Percentiles rank a stretch among this genome's conserved stretches.
These are phyloP conservation scores for Trichosporon faecale DNA, from an alignment of 1,284 basidiomycete genomes.

Conservation along the genomic window DNA sequence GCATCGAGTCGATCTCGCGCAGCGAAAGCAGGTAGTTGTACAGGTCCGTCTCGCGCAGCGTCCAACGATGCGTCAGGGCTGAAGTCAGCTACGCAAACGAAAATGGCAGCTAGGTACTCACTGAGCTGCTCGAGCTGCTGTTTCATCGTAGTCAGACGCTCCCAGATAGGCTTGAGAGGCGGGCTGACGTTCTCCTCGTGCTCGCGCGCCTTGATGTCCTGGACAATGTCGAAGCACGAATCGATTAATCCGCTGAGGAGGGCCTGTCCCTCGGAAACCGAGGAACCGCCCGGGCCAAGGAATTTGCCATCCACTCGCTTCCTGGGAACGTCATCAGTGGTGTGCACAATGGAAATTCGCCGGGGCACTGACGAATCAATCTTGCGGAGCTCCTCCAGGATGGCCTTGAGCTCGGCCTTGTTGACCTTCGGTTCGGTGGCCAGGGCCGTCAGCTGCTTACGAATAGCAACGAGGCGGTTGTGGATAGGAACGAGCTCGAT, in stretches of 20 bases:
- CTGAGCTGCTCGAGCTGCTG: constrained; percentile 48
- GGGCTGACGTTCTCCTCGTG: constrained; percentile 85
- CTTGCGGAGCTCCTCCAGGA: constrained; percentile 88
- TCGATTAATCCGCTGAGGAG: constrained; percentile 74
- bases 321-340: constrained; percentile 43
- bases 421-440: constrained; percentile 80
- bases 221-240: constrained; percentile 93
- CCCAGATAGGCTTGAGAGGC: constrained; percentile 90
- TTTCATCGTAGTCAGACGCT: constrained; percentile 81
- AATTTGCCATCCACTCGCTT: constrained; percentile 96
- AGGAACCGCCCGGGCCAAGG: constrained; percentile 80
- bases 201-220: constrained; percentile 93
- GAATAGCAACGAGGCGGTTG: constrained; percentile 79
- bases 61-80: constrained; percentile 96
- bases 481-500: constrained; percentile 85
- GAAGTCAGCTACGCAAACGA: neutral
- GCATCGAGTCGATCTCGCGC: constrained; percentile 95
- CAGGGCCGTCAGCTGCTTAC: constrained; percentile 83
- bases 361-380: constrained; percentile 77
- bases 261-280: constrained; percentile 85
- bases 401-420: constrained; percentile 81
- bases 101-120: constrained; percentile 25
- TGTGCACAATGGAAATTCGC: neutral
- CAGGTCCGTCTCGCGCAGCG: constrained; percentile 89
- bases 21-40: constrained; percentile 92